phyloP scores from a whole-genome alignment of 1,139 yeast species.

The Pichia cactophila region DNA sequence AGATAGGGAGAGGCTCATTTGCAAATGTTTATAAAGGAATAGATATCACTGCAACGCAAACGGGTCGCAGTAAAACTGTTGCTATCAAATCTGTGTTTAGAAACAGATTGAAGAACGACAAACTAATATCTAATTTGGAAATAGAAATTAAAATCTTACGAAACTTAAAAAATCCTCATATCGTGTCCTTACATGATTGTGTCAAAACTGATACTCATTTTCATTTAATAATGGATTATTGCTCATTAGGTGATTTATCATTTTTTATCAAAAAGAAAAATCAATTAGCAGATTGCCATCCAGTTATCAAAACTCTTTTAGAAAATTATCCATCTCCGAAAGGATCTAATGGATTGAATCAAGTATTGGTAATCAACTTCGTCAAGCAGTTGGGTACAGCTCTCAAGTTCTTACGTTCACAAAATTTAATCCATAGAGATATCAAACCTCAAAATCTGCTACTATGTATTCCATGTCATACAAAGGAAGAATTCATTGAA shows the following conservation, averaged over 20 bases:
- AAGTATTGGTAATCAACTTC: slow-evolving; percentile 72
- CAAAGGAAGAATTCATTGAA: slow-evolving; percentile 49
- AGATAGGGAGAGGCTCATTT: slow-evolving; percentile 91
- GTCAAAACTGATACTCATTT: slow-evolving; percentile 72
- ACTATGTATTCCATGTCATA: slow-evolving; percentile 65
- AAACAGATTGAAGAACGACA: slow-evolving; percentile 75
- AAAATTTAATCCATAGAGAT: slow-evolving; percentile 85
- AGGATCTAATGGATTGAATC: slow-evolving; percentile 71
- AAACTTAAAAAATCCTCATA: slow-evolving; percentile 85
- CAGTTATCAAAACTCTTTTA: slow-evolving; percentile 68
- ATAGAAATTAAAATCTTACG: slow-evolving; percentile 82
- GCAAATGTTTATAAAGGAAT: slow-evolving; percentile 84
- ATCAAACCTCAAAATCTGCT: slow-evolving; percentile 90
- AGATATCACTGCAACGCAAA: slow-evolving; percentile 32
- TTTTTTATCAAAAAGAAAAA: slow-evolving; percentile 73
- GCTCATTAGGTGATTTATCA: slow-evolving; percentile 89
- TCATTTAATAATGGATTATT: slow-evolving; percentile 93
- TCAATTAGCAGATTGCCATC: slow-evolving; percentile 68
- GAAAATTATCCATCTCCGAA: slow-evolving; percentile 77
- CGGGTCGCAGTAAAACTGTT: slow-evolving; percentile 39
- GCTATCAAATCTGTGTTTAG: slow-evolving; percentile 87
- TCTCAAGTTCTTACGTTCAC: slow-evolving; percentile 67
- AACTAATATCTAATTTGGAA: slow-evolving; percentile 81
- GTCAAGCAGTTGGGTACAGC: slow-evolving; percentile 83
- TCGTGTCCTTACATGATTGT: slow-evolving; percentile 78